Percentiles rank a stretch among this genome's conserved stretches.
Conservation (phyloP, 2,329 filamentous ascomycete species). For the Exserohilum rostratum region DNA sequence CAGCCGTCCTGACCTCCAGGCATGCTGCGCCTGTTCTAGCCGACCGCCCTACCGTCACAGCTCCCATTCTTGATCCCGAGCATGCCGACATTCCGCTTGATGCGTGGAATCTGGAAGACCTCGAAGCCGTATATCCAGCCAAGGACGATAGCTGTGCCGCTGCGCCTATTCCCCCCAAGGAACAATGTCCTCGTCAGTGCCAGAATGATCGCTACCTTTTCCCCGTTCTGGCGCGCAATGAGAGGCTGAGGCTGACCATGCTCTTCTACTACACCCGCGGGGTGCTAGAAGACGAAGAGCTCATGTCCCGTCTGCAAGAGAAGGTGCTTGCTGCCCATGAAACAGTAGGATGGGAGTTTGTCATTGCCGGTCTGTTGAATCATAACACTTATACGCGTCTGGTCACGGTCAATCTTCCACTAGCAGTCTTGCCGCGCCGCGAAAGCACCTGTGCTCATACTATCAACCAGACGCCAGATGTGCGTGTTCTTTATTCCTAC, state of each 20-base stretch:
- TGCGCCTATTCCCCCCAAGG: constrained; percentile 24
- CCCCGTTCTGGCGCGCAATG: constrained; percentile 45
- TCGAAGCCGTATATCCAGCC: constrained; percentile 24
- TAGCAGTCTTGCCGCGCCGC: constrained; percentile 53
- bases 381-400: constrained; percentile 53
- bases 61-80: constrained; percentile 32
- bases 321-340: constrained; percentile 52
- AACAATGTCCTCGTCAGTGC: constrained; percentile 13
- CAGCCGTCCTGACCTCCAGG: constrained; percentile 29
- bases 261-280: constrained; percentile 55
- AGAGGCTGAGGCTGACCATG: constrained; percentile 47
- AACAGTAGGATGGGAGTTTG: constrained; percentile 55
- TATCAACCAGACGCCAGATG: constrained; percentile 43
- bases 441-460: constrained; percentile 56
- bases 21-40: constrained; percentile 20
- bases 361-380: constrained; percentile 54
- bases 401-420: constrained; percentile 50
- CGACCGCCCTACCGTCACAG: constrained; percentile 26
- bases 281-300: constrained; percentile 49
- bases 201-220: constrained; percentile 42
- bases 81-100: constrained; percentile 25
- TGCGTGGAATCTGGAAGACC: constrained; percentile 21
- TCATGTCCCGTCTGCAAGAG: constrained; percentile 52
- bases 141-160: constrained; percentile 21
- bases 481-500: constrained; percentile 19